Conservation (phyloP, 2,329 filamentous ascomycete species). For the Pestalotiopsis sp. region DNA sequence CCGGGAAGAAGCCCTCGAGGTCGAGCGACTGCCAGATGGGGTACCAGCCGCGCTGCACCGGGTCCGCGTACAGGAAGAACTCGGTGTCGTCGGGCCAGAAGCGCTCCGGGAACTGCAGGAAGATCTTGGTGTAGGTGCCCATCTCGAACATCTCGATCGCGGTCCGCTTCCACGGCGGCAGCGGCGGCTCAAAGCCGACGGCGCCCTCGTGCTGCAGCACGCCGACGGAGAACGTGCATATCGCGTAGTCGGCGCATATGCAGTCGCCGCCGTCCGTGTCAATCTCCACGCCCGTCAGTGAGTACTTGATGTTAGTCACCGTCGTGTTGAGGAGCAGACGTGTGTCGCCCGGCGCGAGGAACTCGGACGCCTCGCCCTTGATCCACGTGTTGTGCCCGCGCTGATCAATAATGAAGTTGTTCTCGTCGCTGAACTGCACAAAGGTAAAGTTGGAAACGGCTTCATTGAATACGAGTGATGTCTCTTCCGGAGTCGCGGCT, state of each 20-base stretch:
- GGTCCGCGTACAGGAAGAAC: conserved; percentile 49
- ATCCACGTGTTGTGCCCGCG: conserved; percentile 27
- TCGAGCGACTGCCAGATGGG: conserved; percentile 68
- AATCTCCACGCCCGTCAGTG: conserved; percentile 54
- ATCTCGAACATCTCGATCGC: conserved; percentile 68
- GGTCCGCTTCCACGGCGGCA: conserved; percentile 67
- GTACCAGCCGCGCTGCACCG: conserved; percentile 43
- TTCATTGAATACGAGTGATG: conserved; percentile 24
- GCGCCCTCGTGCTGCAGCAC: conserved; percentile 63
- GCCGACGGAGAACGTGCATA: conserved; percentile 70
- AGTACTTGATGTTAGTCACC: conserved; percentile 58
- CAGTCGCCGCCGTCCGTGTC: conserved; percentile 44
- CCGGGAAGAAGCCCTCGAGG: conserved; percentile 58
- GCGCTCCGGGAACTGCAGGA: conserved; percentile 68
- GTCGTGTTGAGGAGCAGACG: conserved; percentile 61
- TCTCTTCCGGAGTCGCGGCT: conserved; percentile 40
- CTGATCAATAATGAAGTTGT: background rate
- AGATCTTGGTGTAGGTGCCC: conserved; percentile 76
- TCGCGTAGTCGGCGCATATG: conserved; percentile 43
- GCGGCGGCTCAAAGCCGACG: conserved; percentile 58
- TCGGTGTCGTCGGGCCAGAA: conserved; percentile 61
- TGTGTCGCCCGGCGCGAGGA: conserved; percentile 56
- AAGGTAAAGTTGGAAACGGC: conserved; percentile 64
- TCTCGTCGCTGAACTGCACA: conserved; percentile 48
- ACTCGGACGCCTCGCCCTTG: conserved; percentile 55